Conservation (phyloP, 2,329 filamentous ascomycete species). For the Claviceps monticola region DNA sequence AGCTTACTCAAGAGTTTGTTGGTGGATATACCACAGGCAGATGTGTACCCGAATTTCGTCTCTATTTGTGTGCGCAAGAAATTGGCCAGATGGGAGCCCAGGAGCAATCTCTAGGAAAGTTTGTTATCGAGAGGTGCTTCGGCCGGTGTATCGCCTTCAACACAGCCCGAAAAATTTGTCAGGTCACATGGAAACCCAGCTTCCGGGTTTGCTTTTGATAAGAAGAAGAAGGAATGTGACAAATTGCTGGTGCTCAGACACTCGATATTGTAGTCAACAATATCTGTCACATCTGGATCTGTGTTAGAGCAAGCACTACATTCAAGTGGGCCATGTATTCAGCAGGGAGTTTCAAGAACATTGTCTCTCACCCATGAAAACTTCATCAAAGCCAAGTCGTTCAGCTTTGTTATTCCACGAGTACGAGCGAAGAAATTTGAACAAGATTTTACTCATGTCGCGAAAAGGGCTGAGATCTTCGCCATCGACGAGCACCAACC, state of each 20-base stretch:
- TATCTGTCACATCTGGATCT: conserved; percentile 63
- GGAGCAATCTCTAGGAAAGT: conserved; percentile 46
- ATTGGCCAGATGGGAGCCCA: conserved; percentile 71
- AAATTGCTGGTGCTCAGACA: conserved; percentile 56
- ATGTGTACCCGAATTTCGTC: conserved; percentile 67
- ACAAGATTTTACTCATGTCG: conserved; percentile 71
- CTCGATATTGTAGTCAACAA: conserved; percentile 67
- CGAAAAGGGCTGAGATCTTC: conserved; percentile 79
- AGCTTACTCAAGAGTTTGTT: conserved; percentile 81
- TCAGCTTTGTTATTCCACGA: conserved; percentile 72
- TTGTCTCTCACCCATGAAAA: conserved; percentile 33
- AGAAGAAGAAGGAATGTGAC: conserved; percentile 61
- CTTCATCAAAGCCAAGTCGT: conserved; percentile 80
- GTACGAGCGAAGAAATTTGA: conserved; percentile 54
- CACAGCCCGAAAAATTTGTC: conserved; percentile 47
- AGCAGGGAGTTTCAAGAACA: background rate
- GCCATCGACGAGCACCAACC: conserved; percentile 72
- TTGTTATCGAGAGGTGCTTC: conserved; percentile 19
- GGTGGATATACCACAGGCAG: conserved; percentile 75
- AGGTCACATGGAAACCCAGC: conserved; percentile 72
- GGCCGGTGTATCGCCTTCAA: conserved; percentile 21
- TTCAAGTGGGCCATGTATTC: background rate
- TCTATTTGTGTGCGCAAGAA: conserved; percentile 62
- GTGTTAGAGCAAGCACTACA: background rate
- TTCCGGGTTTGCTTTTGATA: conserved; percentile 60